Conservation (phyloP, 2,329 filamentous ascomycete genomes). For the Geosmithia flava region DNA sequence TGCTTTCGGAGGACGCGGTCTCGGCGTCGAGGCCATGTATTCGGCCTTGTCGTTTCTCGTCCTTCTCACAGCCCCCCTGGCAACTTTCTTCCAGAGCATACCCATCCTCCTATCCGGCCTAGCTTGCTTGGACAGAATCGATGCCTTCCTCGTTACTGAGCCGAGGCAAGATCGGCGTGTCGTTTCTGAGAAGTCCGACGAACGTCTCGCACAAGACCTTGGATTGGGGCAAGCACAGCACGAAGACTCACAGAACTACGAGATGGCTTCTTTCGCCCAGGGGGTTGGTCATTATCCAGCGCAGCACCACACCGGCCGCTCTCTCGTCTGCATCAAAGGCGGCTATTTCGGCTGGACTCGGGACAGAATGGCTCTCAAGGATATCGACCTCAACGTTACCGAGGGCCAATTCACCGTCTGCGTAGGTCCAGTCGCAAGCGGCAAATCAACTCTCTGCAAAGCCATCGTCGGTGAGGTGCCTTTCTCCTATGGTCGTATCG, state of each 20-base stretch:
- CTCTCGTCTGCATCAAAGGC: slow-evolving; percentile 1
- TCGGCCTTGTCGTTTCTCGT: not conserved
- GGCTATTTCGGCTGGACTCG: slow-evolving; percentile 12
- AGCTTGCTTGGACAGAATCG: slow-evolving; percentile 3
- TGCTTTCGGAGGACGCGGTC: slow-evolving; percentile 5
- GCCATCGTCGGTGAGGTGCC: slow-evolving; percentile 18
- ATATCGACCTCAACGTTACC: slow-evolving; percentile 8
- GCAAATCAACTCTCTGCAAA: slow-evolving; percentile 23
- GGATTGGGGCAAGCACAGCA: no score
- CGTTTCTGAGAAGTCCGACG: no score
- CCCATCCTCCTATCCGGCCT: slow-evolving; percentile 2
- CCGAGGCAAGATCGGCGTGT: slow-evolving; percentile 1
- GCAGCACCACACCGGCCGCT: no score
- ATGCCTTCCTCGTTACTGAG: not conserved
- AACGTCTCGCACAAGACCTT: no score
- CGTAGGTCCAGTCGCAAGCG: slow-evolving; percentile 21
- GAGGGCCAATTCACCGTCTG: slow-evolving; percentile 16
- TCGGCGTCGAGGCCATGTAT: slow-evolving; percentile 5
- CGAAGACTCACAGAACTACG: no score
- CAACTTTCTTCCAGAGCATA: slow-evolving; percentile 1
- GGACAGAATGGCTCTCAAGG: slow-evolving; percentile 7
- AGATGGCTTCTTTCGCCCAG: no score
- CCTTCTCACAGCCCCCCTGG: not conserved
- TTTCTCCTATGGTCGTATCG: slow-evolving; percentile 6
- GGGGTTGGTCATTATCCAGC: no score